These are phyloP conservation scores for Trametes coccinea DNA, from an alignment of 768 basidiomycete species.

Conservation along the genomic window DNA sequence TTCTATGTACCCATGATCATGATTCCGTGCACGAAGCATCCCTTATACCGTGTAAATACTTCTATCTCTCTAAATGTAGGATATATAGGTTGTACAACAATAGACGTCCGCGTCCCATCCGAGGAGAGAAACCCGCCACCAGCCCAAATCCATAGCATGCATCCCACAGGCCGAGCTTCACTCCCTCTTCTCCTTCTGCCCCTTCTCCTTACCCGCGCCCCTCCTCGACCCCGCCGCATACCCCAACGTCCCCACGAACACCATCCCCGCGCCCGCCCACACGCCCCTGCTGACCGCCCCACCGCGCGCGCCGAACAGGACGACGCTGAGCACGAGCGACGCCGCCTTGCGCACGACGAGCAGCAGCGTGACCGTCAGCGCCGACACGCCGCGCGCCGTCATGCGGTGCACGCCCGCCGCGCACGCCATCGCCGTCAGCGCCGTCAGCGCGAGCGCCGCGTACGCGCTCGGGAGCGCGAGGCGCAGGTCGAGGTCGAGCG, in stretches of 20 bases:
- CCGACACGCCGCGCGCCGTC: conserved; percentile 65
- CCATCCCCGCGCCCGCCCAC: conserved; percentile 37
- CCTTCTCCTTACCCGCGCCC: conserved; percentile 12
- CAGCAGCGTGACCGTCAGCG: conserved; percentile 77
- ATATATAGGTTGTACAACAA: neutral
- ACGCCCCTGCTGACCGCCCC: conserved; percentile 11
- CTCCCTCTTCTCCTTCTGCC: conserved; percentile 24
- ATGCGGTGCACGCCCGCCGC: conserved; percentile 85
- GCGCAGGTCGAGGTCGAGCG: conserved; percentile 22
- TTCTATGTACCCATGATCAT: no score
- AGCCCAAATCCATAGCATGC: no score
- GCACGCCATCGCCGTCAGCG: conserved; percentile 82
- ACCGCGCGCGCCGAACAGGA: conserved; percentile 44
- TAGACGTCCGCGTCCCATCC: neutral
- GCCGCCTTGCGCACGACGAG: conserved; percentile 81
- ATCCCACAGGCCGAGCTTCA: neutral
- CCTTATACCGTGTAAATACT: no score
- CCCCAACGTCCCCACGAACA: conserved; percentile 68
- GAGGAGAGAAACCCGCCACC: no score
- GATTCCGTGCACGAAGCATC: no score
- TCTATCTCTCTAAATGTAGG: no score
- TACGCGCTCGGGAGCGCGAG: conserved; percentile 56
- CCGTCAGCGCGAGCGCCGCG: conserved; percentile 69
- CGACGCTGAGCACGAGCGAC: conserved; percentile 72
- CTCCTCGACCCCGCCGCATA: conserved; percentile 49